Evolutionary conservation across 2,329 filamentous ascomycete species (phyloP), one percentile per base, ranked within the genome.

Genomic region (Cercospora brassicicola): DNA sequence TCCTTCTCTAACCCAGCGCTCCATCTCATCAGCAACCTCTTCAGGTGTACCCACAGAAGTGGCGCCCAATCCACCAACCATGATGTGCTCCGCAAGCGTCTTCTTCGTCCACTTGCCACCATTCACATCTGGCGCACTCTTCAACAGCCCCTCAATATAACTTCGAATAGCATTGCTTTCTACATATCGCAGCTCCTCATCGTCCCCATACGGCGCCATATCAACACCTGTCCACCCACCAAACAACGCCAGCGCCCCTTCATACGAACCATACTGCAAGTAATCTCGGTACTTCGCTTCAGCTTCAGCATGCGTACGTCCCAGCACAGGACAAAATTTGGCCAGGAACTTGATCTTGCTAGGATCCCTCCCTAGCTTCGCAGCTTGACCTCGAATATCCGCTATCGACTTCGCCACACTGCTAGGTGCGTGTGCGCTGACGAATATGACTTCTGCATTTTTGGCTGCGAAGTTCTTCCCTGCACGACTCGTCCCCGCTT

Each of bases 141-240:
- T 82, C 9, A 86, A 83, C 73, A 86, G 86, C 1, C 81, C 85
- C 69, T 87, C 84, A 1, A 88, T 83, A 1, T 84, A 83, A 0
- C 81, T 84, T n/a, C 83, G 80, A 61, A 89, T 87, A 0, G 87
- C 87, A 75, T 89, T 87, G 68, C 84, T 85, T 76, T 88, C 84
- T n/a, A 89, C 86, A 64, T 86, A 81, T 11, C 87, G 79, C 61
- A 90, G 78, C 75, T 90, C 88, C 73, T 90, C 84, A 51, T 90
- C 88, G 28, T 90, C 88, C 0, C 80, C 84, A 71, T 89, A 90
- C 53, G 84, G 79, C 6, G 83, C 81, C 26, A 90, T 79, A 74
- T 91, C 87, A 57, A 90, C 88, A 0, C 88, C 90, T 0, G 90
- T 92, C 90, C 90, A 93, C 1, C 90, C 90, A 20, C 89, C 89